A percentile compares a stretch with the other conserved stretches of the same genome.
phyloP scores from a whole-genome alignment of 208 protist species.

The Wallacemonas rigidus region DNA sequence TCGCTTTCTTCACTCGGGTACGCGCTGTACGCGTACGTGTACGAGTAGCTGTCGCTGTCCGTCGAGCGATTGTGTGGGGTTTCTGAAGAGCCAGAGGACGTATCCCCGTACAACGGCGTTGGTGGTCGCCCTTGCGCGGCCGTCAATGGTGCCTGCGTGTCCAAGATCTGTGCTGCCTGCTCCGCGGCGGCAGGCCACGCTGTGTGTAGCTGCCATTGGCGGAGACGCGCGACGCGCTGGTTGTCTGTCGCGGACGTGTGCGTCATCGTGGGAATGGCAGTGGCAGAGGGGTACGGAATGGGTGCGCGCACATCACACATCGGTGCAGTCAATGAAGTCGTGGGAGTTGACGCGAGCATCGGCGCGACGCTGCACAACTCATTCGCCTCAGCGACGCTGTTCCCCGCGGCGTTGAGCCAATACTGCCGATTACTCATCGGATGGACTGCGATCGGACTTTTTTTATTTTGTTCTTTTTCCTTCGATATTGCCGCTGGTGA shows the following conservation, averaged over 20 bases:
- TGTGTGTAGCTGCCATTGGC: conserved; percentile 4
- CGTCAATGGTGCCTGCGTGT: background rate
- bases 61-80: background rate
- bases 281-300: background rate
- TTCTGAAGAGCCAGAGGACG: background rate
- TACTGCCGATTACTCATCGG: no score
- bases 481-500: no score
- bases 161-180: background rate
- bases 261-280: background rate
- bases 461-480: no score
- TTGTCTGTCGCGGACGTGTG: background rate
- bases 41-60: background rate
- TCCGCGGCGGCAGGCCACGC: background rate
- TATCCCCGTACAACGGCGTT: conserved; percentile 1
- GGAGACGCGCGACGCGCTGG: background rate
- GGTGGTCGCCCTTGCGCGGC: background rate
- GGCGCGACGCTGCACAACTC: no score
- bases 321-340: no score
- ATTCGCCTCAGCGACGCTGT: no score
- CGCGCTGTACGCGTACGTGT: background rate
- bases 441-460: no score
- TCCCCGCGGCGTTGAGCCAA: no score
- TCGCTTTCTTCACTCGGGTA: background rate
- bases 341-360: no score
- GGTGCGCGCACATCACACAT: no score